These are phyloP conservation scores for Wickerhamiella domercqiae DNA, from an alignment of 805 yeast genomes.

Conservation along the genomic window DNA sequence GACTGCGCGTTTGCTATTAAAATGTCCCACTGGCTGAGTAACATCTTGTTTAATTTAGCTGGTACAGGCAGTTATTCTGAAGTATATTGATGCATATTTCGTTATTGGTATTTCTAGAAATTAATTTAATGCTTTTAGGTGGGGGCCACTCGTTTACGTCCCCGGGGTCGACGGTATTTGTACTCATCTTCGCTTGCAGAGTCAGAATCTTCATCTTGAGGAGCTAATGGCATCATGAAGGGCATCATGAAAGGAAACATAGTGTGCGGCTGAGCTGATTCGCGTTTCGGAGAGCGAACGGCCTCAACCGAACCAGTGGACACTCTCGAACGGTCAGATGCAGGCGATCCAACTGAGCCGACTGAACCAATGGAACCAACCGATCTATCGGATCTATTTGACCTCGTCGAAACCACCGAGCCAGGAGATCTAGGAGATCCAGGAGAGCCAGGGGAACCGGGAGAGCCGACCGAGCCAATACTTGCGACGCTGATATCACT, in stretches of 20 bases:
- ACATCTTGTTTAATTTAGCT: no score
- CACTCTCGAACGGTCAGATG: no score
- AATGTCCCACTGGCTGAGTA: no score
- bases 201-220: background rate
- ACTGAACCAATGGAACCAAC: background rate
- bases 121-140: background rate
- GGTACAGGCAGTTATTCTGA: no score
- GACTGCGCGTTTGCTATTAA: no score
- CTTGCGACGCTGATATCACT: constrained; percentile 3
- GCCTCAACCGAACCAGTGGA: no score
- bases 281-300: no score
- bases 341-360: background rate
- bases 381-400: background rate
- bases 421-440: constrained; percentile 2
- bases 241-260: constrained; percentile 14
- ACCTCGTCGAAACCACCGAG: background rate
- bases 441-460: constrained; percentile 2
- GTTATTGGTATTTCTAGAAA: background rate
- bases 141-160: no score
- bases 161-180: background rate
- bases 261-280: no score
- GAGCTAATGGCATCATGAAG: constrained; percentile 15
- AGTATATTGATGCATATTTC: no score
- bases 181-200: background rate
- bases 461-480: constrained; percentile 3